Evolutionary conservation across 1,284 basidiomycete species (phyloP).

Genomic region (Pulveroboletus sp.): DNA sequence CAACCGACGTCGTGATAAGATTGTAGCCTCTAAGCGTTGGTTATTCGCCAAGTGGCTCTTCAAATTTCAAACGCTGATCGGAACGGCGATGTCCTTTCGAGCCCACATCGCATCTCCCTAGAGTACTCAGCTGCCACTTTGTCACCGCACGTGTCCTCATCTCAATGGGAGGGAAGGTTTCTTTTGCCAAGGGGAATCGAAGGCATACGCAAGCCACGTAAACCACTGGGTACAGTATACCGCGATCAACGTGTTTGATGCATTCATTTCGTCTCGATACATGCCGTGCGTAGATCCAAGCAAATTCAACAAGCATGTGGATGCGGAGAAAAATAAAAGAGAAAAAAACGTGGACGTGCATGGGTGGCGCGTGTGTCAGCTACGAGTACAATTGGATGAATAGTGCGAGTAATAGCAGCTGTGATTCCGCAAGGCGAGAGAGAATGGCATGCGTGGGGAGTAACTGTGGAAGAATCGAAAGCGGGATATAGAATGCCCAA

Average conservation of each 20-base stretch:
- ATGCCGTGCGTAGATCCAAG: constrained; percentile 25
- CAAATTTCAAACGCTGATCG: neutral
- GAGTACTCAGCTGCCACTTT: neutral
- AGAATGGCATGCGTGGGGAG: neutral
- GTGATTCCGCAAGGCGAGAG: constrained; percentile 8
- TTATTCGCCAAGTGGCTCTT: neutral
- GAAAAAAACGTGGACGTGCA: constrained; percentile 3
- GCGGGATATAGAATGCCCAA: constrained; percentile 8
- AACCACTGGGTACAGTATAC: no score
- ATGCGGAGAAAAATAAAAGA: neutral
- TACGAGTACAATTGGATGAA: constrained; percentile 30
- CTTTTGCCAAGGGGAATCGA: neutral
- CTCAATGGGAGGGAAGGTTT: neutral
- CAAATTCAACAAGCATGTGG: constrained; percentile 9
- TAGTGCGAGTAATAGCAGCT: constrained; percentile 9
- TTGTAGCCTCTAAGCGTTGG: neutral
- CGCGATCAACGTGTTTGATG: neutral
- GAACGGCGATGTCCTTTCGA: neutral
- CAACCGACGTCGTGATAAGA: neutral
- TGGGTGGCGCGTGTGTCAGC: constrained; percentile 10
- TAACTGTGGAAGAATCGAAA: constrained; percentile 14
- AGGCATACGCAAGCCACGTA: neutral
- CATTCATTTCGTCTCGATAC: constrained; percentile 16
- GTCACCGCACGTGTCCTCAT: neutral
- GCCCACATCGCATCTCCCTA: constrained; percentile 9